Percentiles rank a stretch among this genome's conserved stretches.
Conservation (phyloP, 345 rosid species). For the Pistacia integerrima region DNA sequence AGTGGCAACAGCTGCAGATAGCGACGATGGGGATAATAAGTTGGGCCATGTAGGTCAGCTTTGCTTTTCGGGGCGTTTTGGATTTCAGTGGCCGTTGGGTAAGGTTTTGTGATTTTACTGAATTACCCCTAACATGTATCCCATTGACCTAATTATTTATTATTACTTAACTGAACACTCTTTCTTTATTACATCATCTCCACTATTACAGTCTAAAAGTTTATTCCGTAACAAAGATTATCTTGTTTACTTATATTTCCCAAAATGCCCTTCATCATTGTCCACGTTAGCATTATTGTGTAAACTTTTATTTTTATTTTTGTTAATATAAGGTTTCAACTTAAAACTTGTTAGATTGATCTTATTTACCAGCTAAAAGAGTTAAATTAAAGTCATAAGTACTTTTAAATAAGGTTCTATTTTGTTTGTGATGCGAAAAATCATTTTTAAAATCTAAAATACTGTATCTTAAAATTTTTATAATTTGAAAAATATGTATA, state of each 20-base stretch:
- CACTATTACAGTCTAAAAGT: neutral
- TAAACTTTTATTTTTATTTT: too few relatives aligned
- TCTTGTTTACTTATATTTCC: neutral
- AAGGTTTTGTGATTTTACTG: conserved; percentile 22
- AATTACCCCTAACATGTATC: conserved; percentile 37
- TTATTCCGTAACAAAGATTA: conserved; percentile 10
- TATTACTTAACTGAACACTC: too few relatives aligned
- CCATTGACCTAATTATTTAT: conserved; percentile 37
- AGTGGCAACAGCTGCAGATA: conserved; percentile 56
- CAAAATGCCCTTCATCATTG: conserved; percentile 16
- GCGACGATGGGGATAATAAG: conserved; percentile 60
- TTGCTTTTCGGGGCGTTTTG: conserved; percentile 43
- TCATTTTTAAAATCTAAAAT: too few relatives aligned
- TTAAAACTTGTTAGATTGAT: too few relatives aligned
- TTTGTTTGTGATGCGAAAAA: too few relatives aligned
- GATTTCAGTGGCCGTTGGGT: conserved; percentile 55
- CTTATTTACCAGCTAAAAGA: neutral
- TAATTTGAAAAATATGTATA: too few relatives aligned
- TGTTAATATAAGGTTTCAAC: too few relatives aligned
- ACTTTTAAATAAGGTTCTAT: neutral
- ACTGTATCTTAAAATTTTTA: too few relatives aligned
- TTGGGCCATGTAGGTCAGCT: conserved; percentile 45
- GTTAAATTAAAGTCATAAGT: neutral
- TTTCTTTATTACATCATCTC: too few relatives aligned
- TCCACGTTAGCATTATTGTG: neutral